Conservation (phyloP, 1,139 yeast species). For the Kodamaea arcana region DNA sequence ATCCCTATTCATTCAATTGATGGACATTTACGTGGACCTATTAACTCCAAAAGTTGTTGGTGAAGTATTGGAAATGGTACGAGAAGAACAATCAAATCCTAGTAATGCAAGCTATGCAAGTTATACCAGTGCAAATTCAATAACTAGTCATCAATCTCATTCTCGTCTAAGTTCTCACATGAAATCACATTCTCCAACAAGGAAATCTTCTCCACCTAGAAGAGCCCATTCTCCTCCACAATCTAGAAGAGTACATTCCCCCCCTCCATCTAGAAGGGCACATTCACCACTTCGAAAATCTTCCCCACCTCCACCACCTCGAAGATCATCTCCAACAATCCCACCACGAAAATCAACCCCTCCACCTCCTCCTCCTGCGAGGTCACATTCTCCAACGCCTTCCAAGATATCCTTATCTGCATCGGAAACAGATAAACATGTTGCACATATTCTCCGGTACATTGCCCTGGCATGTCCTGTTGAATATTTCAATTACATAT, state of each 20-base stretch:
- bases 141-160: neutral
- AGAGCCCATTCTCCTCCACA: neutral
- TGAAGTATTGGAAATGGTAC: slow-evolving; percentile 13
- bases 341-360: neutral
- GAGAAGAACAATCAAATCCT: slow-evolving; percentile 1
- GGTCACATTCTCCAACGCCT: slow-evolving; percentile 1
- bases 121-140: neutral
- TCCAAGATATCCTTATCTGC: neutral
- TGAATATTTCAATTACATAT: slow-evolving; percentile 42
- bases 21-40: slow-evolving; percentile 11
- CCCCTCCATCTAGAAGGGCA: neutral
- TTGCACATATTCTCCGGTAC: slow-evolving; percentile 45
- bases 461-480: slow-evolving; percentile 54
- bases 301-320: neutral
- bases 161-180: neutral
- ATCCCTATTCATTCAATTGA: slow-evolving; percentile 6
- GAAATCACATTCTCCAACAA: neutral
- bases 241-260: neutral
- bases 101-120: neutral
- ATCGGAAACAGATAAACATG: slow-evolving; percentile 41
- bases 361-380: neutral
- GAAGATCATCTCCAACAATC: neutral
- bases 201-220: too few species aligned
- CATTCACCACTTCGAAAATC: neutral
- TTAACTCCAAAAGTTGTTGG: slow-evolving; percentile 13